Conservation (phyloP, 1,284 basidiomycete genomes). For the Papiliotrema laurentii region DNA sequence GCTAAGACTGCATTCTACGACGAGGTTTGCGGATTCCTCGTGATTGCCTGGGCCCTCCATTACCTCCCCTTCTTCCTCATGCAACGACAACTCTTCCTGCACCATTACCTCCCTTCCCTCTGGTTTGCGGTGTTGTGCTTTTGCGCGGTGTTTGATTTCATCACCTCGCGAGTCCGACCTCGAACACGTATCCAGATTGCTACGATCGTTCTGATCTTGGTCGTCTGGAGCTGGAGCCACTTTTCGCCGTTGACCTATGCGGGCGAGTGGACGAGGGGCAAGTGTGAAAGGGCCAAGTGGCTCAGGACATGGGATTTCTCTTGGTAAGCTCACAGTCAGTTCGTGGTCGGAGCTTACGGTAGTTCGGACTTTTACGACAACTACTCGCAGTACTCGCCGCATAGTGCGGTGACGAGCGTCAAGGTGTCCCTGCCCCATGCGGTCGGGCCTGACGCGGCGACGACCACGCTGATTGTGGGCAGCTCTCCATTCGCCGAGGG, state of each 20-base stretch:
- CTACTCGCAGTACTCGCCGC: slow-evolving; percentile 27
- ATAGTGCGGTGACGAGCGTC: slow-evolving; percentile 13
- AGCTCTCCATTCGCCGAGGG: background rate
- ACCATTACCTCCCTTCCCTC: slow-evolving; percentile 94
- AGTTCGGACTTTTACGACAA: slow-evolving; percentile 38
- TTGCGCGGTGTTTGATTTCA: slow-evolving; percentile 76
- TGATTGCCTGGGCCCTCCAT: slow-evolving; percentile 89
- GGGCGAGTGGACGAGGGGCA: slow-evolving; percentile 72
- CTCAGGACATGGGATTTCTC: slow-evolving; percentile 93
- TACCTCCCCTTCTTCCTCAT: slow-evolving; percentile 96
- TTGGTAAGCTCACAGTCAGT: slow-evolving; percentile 57
- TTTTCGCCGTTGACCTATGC: slow-evolving; percentile 86
- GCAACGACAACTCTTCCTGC: slow-evolving; percentile 91
- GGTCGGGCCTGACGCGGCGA: slow-evolving; percentile 14
- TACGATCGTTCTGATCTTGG: slow-evolving; percentile 64
- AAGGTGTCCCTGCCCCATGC: slow-evolving; percentile 24
- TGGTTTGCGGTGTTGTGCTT: slow-evolving; percentile 86
- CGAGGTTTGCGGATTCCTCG: slow-evolving; percentile 80
- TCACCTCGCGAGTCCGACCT: slow-evolving; percentile 72
- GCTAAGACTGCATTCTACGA: slow-evolving; percentile 91
- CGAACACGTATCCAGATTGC: slow-evolving; percentile 74
- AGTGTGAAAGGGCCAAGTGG: slow-evolving; percentile 78
- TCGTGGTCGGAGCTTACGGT: background rate
- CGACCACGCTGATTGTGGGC: slow-evolving; percentile 29
- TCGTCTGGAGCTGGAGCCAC: slow-evolving; percentile 71